These are phyloP conservation scores for Peronospora tabacina DNA, from an alignment of 352 stramenopile species.

Conservation along the genomic window DNA sequence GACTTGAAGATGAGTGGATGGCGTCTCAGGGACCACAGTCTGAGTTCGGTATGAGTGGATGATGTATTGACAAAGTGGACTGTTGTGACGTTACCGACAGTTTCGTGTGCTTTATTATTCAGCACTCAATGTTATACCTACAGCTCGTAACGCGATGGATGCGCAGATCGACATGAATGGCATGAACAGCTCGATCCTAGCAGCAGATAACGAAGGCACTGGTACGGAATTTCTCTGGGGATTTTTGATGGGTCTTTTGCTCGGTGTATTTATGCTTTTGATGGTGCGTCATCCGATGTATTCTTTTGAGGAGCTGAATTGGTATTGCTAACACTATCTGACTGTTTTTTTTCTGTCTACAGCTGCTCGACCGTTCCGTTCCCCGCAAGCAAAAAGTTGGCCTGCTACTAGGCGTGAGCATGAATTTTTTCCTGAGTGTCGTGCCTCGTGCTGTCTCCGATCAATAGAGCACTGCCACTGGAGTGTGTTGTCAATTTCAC, in stretches of 20 bases:
- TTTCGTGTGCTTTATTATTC: constrained; percentile 2
- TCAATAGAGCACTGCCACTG: constrained; percentile 23
- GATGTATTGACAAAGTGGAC: not conserved
- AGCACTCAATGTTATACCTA: constrained; percentile 77
- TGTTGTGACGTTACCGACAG: not conserved
- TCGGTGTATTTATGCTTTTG: constrained; percentile 87
- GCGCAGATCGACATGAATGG: constrained; percentile 81
- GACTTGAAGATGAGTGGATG: constrained; percentile 86
- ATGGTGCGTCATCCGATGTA: constrained; percentile 43
- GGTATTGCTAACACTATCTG: constrained; percentile 2
- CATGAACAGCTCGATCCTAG: constrained; percentile 76
- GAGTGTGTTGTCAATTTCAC: not conserved
- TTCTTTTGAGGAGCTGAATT: not conserved
- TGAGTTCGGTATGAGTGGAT: constrained; percentile 59
- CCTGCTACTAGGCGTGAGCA: constrained; percentile 75
- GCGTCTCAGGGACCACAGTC: constrained; percentile 78
- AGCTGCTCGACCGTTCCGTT: constrained; percentile 81
- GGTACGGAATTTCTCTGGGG: constrained; percentile 85
- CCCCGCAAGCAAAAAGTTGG: constrained; percentile 84
- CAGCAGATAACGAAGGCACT: constrained; percentile 83
- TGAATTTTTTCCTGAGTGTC: constrained; percentile 87
- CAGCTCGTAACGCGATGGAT: constrained; percentile 59
- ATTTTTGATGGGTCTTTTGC: constrained; percentile 79
- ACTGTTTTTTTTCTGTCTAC: constrained; percentile 1
- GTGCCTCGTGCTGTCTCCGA: constrained; percentile 72